Evolutionary conservation across 805 yeast genomes (phyloP), one percentile per base, ranked within the genome.

Genomic region (Komagataella pseudopastoris): DNA sequence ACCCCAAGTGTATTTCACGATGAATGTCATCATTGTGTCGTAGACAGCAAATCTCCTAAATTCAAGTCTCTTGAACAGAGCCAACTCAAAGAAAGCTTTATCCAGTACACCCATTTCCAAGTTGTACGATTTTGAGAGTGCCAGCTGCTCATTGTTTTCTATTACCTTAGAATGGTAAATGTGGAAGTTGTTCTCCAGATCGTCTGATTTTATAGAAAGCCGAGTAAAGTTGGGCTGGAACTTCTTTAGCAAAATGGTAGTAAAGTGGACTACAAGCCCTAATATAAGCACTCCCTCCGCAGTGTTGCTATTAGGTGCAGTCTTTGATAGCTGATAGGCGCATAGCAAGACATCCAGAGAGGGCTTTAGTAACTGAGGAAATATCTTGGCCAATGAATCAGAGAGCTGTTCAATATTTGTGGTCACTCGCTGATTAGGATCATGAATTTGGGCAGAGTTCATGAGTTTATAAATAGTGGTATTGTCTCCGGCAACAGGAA

Each of bases 1-100:
- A 55, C 98, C 98, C 90, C 96, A 85, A 49, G 88, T 79, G 66
- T 90, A 90, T 68, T 90, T 90, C 55, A 90, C 90, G 51, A 88
- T 81, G 59, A 89, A 90, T 49, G 85, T 87, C 57, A 91, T 93
- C 1, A 91, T 85, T 57, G 87, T 77, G 61, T 89, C 89, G 66
- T 89, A 91, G 23, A 85, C 64, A 24, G 91, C 83, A 69, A 72
- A 50, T 58, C 86, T 82, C 67, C 85, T 78, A 56, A 85, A 76
- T 61, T 85, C 90, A 67, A 81, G 77, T 59, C 85, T 79, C 56
- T 83, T 74, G 65, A 89, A 91, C 54, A 82, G 72, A 56, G 86
- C 93, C 57, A 89, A 71, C 55, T 85, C 83, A 65, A 88, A 89
- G 67, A 88, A 90, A 23, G 88, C 78, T 58, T 75, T 76, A 68